phyloP scores from a whole-genome alignment of 495 filamentous ascomycete genomes.

The Copromyces sp. region DNA sequence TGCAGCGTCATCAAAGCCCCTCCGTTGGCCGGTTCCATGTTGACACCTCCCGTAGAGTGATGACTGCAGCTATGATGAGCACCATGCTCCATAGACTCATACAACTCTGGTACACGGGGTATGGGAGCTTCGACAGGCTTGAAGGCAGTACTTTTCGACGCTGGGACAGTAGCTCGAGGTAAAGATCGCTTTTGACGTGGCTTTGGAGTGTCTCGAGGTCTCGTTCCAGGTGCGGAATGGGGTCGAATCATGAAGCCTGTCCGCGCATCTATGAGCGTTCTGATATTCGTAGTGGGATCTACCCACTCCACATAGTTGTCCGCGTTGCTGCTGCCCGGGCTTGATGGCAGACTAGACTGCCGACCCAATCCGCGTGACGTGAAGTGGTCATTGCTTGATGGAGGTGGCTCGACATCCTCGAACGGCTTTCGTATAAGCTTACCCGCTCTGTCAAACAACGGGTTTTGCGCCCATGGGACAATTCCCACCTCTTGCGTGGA shows the following conservation, averaged over 20 bases:
- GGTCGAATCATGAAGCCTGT: conserved; percentile 20
- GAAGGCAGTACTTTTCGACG: conserved; percentile 24
- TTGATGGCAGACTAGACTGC: not conserved
- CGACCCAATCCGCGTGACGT: not conserved
- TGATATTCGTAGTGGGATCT: conserved; percentile 55
- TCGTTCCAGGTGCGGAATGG: not conserved
- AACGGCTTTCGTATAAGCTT: conserved; percentile 29
- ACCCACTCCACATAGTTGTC: conserved; percentile 48
- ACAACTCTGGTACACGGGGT: conserved; percentile 22
- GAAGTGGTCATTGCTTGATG: not conserved
- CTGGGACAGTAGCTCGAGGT: not conserved
- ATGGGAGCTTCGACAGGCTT: conserved; percentile 25
- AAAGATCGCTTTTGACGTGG: not conserved
- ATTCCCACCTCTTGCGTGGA: conserved; percentile 4
- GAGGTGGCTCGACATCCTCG: conserved; percentile 16
- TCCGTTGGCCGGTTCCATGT: conserved; percentile 4
- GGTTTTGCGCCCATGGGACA: not conserved
- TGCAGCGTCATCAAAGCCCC: conserved; percentile 12
- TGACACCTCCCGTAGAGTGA: not conserved
- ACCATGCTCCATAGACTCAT: conserved; percentile 1
- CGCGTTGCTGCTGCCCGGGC: not conserved
- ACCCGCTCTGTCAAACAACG: conserved; percentile 23
- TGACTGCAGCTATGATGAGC: not conserved
- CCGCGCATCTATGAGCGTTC: conserved; percentile 28
- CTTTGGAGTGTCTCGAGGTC: not conserved